phyloP scores from a whole-genome alignment of 768 basidiomycete genomes.

The Russula dissimulans region DNA sequence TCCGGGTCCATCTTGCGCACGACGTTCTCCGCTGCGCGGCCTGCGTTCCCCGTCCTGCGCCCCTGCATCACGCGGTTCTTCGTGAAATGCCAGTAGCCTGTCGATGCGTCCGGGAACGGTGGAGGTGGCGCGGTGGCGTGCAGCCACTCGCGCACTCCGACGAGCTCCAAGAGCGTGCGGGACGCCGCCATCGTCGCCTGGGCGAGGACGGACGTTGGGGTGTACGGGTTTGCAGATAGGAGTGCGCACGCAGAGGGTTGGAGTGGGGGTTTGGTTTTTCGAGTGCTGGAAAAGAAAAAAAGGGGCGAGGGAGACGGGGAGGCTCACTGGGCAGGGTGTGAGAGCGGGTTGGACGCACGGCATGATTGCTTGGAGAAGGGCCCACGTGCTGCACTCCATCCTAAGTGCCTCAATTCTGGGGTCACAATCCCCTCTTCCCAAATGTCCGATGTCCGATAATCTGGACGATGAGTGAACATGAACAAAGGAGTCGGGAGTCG shows the following conservation, averaged over 20 bases:
- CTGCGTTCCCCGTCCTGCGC: conserved; percentile 31
- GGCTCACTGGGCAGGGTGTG: neutral
- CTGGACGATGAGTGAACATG: conserved; percentile 30
- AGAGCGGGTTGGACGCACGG: conserved; percentile 50
- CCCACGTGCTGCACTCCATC: conserved; percentile 79
- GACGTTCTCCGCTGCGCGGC: conserved; percentile 8
- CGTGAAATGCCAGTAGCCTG: conserved; percentile 16
- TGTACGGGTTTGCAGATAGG: conserved; percentile 69
- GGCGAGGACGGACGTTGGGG: conserved; percentile 65
- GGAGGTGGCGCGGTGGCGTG: conserved; percentile 53
- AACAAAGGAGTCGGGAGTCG: neutral
- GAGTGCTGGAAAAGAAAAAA: conserved; percentile 36
- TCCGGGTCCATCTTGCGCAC: conserved; percentile 49
- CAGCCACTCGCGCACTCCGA: conserved; percentile 82
- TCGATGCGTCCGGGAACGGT: conserved; percentile 12
- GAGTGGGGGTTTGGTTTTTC: conserved; percentile 47
- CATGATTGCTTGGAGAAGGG: conserved; percentile 65
- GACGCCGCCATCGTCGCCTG: conserved; percentile 64
- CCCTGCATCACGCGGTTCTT: conserved; percentile 12
- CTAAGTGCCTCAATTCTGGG: conserved; percentile 48
- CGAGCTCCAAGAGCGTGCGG: conserved; percentile 61
- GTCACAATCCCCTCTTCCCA: conserved; percentile 33
- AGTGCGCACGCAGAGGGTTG: conserved; percentile 44
- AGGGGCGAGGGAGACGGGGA: neutral
- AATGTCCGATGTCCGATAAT: conserved; percentile 45